Conservation (phyloP, 2,329 filamentous ascomycete species). For the Talaromyces atroroseus region DNA sequence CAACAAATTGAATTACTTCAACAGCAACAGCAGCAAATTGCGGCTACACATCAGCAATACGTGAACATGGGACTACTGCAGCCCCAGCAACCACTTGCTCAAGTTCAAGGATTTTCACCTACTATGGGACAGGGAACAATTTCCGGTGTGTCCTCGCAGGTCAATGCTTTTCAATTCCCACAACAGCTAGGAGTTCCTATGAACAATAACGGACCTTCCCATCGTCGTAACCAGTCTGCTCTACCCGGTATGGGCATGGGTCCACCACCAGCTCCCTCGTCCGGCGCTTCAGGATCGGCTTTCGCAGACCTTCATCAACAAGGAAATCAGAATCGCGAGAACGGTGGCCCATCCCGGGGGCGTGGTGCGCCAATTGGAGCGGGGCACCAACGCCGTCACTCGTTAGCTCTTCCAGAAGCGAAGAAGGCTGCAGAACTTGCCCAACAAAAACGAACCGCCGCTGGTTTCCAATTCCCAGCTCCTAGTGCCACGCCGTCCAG, state of each 20-base stretch:
- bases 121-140: conserved; percentile 59
- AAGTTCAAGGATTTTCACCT: conserved; percentile 66
- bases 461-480: conserved; percentile 88
- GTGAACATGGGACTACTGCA: conserved; percentile 95
- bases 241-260: conserved; percentile 89
- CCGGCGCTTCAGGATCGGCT: conserved; percentile 69
- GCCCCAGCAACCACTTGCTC: conserved; percentile 72
- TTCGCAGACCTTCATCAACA: conserved; percentile 61
- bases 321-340: conserved; percentile 65
- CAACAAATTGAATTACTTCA: conserved; percentile 97
- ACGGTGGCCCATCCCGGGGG: conserved; percentile 63
- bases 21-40: conserved; percentile 96
- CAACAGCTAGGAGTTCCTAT: conserved; percentile 49
- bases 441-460: conserved; percentile 92
- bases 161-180: conserved; percentile 82
- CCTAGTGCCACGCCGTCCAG: conserved; percentile 58
- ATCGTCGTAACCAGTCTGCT: conserved; percentile 97
- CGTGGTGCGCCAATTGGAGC: conserved; percentile 64
- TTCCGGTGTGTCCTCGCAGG: conserved; percentile 68
- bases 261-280: conserved; percentile 86
- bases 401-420: conserved; percentile 86
- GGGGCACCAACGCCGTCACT: conserved; percentile 91
- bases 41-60: conserved; percentile 94
- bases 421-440: conserved; percentile 96
- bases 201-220: conserved; percentile 75